phyloP scores from a whole-genome alignment of 2,329 filamentous ascomycete genomes.

The Purpureocillium takamizusanense region DNA sequence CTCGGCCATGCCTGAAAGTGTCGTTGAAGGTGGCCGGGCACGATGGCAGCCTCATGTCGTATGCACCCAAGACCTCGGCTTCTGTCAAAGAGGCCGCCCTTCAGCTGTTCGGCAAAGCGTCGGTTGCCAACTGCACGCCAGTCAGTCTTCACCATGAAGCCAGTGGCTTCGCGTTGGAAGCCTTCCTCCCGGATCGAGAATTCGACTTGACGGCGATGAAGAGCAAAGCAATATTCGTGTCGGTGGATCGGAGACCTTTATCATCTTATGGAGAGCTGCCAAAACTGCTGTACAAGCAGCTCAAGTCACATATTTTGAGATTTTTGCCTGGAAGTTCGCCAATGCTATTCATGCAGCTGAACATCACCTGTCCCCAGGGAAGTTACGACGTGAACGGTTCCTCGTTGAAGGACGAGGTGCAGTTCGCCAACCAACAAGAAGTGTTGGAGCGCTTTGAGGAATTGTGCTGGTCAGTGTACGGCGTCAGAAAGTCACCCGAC shows the following conservation, averaged over 20 bases:
- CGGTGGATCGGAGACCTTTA: constrained; percentile 60
- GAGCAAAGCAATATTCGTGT: constrained; percentile 49
- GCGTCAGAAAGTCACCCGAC: constrained; percentile 23
- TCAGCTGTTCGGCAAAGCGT: constrained; percentile 51
- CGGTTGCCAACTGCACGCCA: constrained; percentile 45
- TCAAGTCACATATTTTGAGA: constrained; percentile 38
- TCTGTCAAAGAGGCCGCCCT: constrained; percentile 48
- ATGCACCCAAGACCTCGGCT: constrained; percentile 43
- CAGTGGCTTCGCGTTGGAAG: constrained; percentile 35
- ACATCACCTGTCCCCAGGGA: constrained; percentile 50
- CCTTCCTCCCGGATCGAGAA: constrained; percentile 45
- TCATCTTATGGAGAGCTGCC: constrained; percentile 42
- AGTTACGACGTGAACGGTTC: constrained; percentile 68
- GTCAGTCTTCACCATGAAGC: constrained; percentile 15
- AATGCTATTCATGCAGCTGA: constrained; percentile 48
- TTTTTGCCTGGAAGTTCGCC: constrained; percentile 13
- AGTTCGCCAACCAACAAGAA: constrained; percentile 49
- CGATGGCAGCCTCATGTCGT: constrained; percentile 46
- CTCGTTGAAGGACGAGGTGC: constrained; percentile 61
- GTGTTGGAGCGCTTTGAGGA: constrained; percentile 36
- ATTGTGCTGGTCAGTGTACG: constrained; percentile 21
- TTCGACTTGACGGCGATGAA: constrained; percentile 34
- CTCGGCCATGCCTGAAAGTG: constrained; percentile 53
- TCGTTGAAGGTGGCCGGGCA: constrained; percentile 49
- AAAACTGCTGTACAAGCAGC: constrained; percentile 48